Evolutionary conservation across 495 filamentous ascomycete species (phyloP), one percentile per base, ranked within the genome.

Genomic region (Lepraria neglecta): DNA sequence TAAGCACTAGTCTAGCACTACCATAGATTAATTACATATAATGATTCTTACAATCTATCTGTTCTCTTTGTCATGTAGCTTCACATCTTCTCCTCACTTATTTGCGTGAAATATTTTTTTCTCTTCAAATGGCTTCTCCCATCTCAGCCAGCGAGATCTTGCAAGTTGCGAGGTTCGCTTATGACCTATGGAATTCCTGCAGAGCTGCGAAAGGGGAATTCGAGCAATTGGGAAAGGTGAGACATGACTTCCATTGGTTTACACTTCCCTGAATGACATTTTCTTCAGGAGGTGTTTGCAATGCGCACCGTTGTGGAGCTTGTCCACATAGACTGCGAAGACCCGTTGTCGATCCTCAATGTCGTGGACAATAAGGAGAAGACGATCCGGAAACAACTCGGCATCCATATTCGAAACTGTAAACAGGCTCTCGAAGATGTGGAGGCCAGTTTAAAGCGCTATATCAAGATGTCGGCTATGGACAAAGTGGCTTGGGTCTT

Each of bases 311-410:
- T 60, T 15, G 47, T 60, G 15, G 27, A 60, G 33, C 21, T 60
- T 6, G 58, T 60, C 17, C 47, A 60, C 15, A 53, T 60, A 28
- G 15, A 42, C n/a, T 53, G 43, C 12, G 45, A 60, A 6, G 58
- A 53, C 21, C 46, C 45, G 31, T 52, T 33, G 3, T 60, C 58
- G n/a, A 60, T 60, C 17, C 48, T 60, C 27, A 60, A 60, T 28
- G 19, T 33, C 0, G 21, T 60, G 15, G 58, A 60, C 33, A 46
- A 60, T 27, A 60, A 60, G 58, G 17, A 53, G 30, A 51, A 60
- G 21, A 53, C 58, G 6, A 53, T 46, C 19, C 43, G 35, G 1
- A 60, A 60, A 19, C 58, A 60, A 52, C 17, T 60, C 10, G 44
- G 44, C 17, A 31, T 52, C 28, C 47, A 60, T 52, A 24, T 53